A percentile compares a stretch with the other conserved stretches of the same genome.
These are phyloP conservation scores for Ichthyophthirius multifiliis DNA, from an alignment of 169 alveolate genomes.

Conservation along the genomic window DNA sequence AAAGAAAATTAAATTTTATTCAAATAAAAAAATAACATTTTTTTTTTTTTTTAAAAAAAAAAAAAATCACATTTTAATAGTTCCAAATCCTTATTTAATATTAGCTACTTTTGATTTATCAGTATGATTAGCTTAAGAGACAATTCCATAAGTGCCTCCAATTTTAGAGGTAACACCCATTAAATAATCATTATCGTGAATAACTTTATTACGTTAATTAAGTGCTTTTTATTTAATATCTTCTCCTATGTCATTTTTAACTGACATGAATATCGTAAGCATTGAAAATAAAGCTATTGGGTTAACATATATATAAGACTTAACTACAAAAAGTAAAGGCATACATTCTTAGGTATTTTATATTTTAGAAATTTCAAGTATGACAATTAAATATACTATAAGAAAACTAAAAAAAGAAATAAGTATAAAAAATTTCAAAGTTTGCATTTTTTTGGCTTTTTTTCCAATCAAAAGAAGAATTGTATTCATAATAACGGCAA, in stretches of 20 bases:
- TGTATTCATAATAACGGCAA: neutral
- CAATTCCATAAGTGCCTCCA: constrained; percentile 4
- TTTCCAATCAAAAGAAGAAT: neutral
- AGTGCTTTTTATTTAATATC: neutral
- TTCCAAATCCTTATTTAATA: neutral
- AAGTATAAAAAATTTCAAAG: neutral
- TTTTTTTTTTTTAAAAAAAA: too few relatives aligned
- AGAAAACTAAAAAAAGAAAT: neutral
- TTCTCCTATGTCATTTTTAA: neutral
- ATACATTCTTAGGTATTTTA: neutral
- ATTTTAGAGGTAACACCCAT: constrained; percentile 1
- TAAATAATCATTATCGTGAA: neutral
- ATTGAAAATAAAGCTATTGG: neutral
- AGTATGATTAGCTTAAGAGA: neutral
- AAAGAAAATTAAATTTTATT: too few relatives aligned
- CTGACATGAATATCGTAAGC: neutral
- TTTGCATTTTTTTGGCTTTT: neutral
- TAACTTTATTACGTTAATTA: neutral
- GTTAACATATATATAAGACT: neutral
- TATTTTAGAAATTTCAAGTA: neutral
- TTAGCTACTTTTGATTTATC: constrained; percentile 7
- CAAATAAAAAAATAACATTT: too few relatives aligned
- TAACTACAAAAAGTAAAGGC: neutral
- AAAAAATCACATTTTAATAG: neutral
- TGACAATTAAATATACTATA: neutral